phyloP scores from a whole-genome alignment of 257 asterid species.

The Rehmannia glutinosa region DNA sequence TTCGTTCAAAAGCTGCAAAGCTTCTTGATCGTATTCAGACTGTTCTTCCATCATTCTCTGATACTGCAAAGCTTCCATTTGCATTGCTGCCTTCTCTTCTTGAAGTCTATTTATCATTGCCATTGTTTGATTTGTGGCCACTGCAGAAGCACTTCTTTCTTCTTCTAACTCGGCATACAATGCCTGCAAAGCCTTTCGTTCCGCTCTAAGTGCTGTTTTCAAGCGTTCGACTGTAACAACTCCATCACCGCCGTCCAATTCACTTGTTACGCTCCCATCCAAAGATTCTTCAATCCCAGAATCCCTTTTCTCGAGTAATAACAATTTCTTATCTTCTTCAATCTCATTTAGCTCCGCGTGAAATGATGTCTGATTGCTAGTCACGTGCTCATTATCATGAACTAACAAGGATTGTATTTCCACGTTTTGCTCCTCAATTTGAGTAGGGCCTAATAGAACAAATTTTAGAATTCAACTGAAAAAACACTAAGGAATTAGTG shows the following conservation, averaged over 20 bases:
- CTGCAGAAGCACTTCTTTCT: constrained; percentile 93
- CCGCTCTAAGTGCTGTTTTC: constrained; percentile 60
- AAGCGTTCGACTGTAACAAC: constrained; percentile 50
- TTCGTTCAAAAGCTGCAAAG: constrained; percentile 85
- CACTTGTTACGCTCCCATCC: constrained; percentile 87
- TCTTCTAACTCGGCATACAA: constrained; percentile 82
- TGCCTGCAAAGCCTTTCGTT: constrained; percentile 69
- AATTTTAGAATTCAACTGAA: neutral
- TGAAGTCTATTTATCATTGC: constrained; percentile 97
- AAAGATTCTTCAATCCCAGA: constrained; percentile 67
- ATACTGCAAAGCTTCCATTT: constrained; percentile 97
- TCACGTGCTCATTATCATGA: constrained; percentile 29
- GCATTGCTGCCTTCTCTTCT: constrained; percentile 97
- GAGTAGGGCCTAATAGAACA: constrained; percentile 33
- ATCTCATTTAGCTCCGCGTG: constrained; percentile 38
- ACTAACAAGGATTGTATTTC: constrained; percentile 37
- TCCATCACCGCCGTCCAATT: constrained; percentile 70
- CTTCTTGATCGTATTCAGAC: constrained; percentile 96
- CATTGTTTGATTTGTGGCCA: constrained; percentile 93
- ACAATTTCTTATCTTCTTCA: constrained; percentile 69
- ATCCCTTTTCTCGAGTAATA: constrained; percentile 65
- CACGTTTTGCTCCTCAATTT: constrained; percentile 36
- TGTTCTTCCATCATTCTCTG: constrained; percentile 99
- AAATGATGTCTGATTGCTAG: constrained; percentile 19
- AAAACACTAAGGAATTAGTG: neutral